phyloP scores from a whole-genome alignment of 305 asterid species.

The Withania somnifera region DNA sequence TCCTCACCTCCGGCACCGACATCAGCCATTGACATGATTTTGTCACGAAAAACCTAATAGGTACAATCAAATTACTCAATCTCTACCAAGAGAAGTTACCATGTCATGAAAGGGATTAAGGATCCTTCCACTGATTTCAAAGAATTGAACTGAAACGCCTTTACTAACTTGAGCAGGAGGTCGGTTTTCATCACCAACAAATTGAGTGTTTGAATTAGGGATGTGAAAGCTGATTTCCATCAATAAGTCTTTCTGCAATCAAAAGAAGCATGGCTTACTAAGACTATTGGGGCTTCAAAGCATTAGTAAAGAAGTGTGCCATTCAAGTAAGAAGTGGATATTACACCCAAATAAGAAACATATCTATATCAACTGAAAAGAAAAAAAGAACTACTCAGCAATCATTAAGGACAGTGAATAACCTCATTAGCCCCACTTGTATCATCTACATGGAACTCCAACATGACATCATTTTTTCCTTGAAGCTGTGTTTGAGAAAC shows the following conservation, averaged over 20 bases:
- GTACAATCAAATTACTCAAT: not conserved
- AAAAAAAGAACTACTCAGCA: not conserved
- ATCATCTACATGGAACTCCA: slow-evolving; percentile 97
- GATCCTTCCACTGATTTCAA: not conserved
- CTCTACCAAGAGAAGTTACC: not conserved
- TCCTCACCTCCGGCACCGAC: slow-evolving; percentile 95
- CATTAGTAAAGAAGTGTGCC: not conserved
- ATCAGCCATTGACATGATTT: slow-evolving; percentile 89
- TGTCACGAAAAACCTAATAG: slow-evolving; percentile 72
- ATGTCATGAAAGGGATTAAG: not conserved
- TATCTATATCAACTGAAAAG: not conserved
- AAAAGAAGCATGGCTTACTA: not conserved
- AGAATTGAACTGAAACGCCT: not conserved
- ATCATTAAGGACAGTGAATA: not conserved
- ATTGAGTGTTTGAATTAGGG: slow-evolving; percentile 93
- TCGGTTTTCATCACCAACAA: slow-evolving; percentile 84
- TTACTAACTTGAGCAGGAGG: slow-evolving; percentile 82
- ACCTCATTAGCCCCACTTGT: slow-evolving; percentile 98
- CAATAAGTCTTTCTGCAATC: slow-evolving; percentile 81
- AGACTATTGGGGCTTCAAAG: not conserved
- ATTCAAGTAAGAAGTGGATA: not conserved
- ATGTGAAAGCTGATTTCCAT: slow-evolving; percentile 97
- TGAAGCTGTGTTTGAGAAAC: slow-evolving; percentile 98
- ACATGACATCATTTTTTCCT: slow-evolving; percentile 89
- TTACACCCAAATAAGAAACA: not conserved